These are phyloP conservation scores for Teratosphaeria nubilosa DNA, from an alignment of 2,329 filamentous ascomycete species.

Conservation along the genomic window DNA sequence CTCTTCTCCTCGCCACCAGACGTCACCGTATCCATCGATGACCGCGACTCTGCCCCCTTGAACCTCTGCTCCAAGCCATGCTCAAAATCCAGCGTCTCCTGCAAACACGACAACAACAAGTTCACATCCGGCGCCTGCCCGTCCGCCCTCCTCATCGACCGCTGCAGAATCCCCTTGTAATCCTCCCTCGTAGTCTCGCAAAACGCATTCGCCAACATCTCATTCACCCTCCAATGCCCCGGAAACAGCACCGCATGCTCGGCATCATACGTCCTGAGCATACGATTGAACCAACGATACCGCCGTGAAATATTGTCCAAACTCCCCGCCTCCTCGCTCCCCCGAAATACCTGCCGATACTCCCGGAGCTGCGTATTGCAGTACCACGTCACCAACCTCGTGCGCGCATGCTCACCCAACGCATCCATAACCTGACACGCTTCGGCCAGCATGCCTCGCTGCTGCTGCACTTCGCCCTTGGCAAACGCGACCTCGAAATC, in stretches of 20 bases:
- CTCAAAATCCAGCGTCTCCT: slow-evolving; percentile 95
- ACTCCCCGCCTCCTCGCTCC: slow-evolving; percentile 91
- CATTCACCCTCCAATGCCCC: slow-evolving; percentile 75
- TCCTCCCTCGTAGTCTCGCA: slow-evolving; percentile 94
- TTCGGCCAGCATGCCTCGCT: slow-evolving; percentile 64
- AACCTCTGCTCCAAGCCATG: slow-evolving; percentile 82
- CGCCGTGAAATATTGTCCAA: slow-evolving; percentile 91
- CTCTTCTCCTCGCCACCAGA: slow-evolving; percentile 64
- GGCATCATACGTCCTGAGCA: slow-evolving; percentile 90
- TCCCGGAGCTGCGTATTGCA: slow-evolving; percentile 94
- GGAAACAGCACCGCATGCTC: slow-evolving; percentile 88
- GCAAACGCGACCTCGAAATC: slow-evolving; percentile 95
- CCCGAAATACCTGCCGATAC: slow-evolving; percentile 89
- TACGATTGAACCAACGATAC: slow-evolving; percentile 94
- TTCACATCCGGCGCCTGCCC: slow-evolving; percentile 82
- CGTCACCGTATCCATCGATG: slow-evolving; percentile 75
- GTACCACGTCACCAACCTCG: slow-evolving; percentile 86
- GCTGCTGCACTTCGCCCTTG: slow-evolving; percentile 67
- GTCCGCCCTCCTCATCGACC: slow-evolving; percentile 68
- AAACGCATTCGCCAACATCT: slow-evolving; percentile 81
- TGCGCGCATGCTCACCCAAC: slow-evolving; percentile 74
- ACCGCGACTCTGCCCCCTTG: slow-evolving; percentile 50
- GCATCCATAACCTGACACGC: slow-evolving; percentile 92
- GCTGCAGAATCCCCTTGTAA: slow-evolving; percentile 84
- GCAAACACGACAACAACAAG: slow-evolving; percentile 74